Evolutionary conservation across 163 green algal genomes (phyloP), one percentile per base, ranked within the genome.

Genomic region (Scenedesmus sp.): DNA sequence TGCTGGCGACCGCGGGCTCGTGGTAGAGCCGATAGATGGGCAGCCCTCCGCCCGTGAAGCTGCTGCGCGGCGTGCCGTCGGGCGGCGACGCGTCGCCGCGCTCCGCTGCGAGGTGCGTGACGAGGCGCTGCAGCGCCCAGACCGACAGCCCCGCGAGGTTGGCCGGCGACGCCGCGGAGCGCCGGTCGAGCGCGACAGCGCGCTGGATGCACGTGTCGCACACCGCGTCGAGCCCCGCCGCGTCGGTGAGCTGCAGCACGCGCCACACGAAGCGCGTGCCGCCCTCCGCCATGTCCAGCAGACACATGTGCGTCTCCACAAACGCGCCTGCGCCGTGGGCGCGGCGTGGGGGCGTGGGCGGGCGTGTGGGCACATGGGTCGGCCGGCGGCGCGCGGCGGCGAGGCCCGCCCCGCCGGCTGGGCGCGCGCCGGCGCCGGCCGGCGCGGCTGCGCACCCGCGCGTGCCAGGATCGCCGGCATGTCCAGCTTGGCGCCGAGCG

Each of bases 401-500:
- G n/a, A n/a, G n/a, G n/a, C n/a, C n/a, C n/a, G n/a, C n/a, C n/a
- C n/a, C n/a, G n/a, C n/a, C n/a, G n/a, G n/a, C n/a, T n/a, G n/a
- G n/a, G n/a, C n/a, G n/a, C n/a, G n/a, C n/a, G n/a, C n/a, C n/a
- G n/a, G n/a, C n/a, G n/a, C n/a, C n/a, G n/a, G n/a, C n/a, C n/a
- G n/a, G n/a, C n/a, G n/a, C n/a, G n/a, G n/a, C n/a, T n/a, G 39
- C 39, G 39, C 29, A 22, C 29, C 58, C 18, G 56, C 56, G 56
- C 39, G 26, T 44, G 56, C 56, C 28, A 64, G 56, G 3, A 64
- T 64, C 15, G 56, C 56, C 24, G 58, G 58, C 58, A 66, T 66
- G 58, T 66, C 58, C 26, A 44, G 28, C 58, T 66, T 66, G 14
- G 26, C 31, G 42, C 58, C 58, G 24, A 66, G 58, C 58, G 45